A percentile compares a stretch with the other conserved stretches of the same genome.
Conservation (phyloP, 768 basidiomycete species). For the Macrolepiota fuliginosa region DNA sequence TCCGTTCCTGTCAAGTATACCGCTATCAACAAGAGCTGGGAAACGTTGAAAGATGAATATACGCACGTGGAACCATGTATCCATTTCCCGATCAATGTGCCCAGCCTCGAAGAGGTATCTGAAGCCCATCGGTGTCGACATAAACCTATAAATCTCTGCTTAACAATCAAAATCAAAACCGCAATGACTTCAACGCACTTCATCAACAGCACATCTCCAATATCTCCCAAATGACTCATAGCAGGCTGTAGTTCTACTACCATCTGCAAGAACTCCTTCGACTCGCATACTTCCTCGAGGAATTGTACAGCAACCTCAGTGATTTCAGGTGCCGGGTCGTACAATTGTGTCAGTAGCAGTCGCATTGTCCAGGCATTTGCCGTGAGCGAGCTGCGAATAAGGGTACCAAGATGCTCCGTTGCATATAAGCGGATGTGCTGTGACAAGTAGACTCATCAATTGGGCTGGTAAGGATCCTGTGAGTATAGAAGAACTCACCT, state of each 20-base stretch:
- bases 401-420: conserved; percentile 79
- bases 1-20: conserved; percentile 72
- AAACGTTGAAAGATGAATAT: not conserved
- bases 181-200: conserved; percentile 50
- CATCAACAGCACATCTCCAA: conserved; percentile 84
- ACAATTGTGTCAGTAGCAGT: conserved; percentile 91
- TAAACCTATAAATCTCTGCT: conserved; percentile 60
- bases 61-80: conserved; percentile 91
- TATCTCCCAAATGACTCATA: conserved; percentile 91
- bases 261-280: conserved; percentile 76
- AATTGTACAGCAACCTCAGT: conserved; percentile 87
- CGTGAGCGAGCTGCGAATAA: conserved; percentile 63
- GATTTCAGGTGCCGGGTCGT: conserved; percentile 89
- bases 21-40: not conserved
- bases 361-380: conserved; percentile 88
- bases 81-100: conserved; percentile 94
- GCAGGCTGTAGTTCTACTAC: conserved; percentile 95
- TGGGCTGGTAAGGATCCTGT: not conserved
- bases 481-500: conserved; percentile 39
- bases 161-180: not conserved
- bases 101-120: conserved; percentile 87
- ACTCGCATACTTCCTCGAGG: conserved; percentile 87
- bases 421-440: conserved; percentile 89
- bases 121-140: conserved; percentile 93
- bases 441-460: not conserved